phyloP scores from a whole-genome alignment of 2,329 filamentous ascomycete species.

The Venturia oleaginea region DNA sequence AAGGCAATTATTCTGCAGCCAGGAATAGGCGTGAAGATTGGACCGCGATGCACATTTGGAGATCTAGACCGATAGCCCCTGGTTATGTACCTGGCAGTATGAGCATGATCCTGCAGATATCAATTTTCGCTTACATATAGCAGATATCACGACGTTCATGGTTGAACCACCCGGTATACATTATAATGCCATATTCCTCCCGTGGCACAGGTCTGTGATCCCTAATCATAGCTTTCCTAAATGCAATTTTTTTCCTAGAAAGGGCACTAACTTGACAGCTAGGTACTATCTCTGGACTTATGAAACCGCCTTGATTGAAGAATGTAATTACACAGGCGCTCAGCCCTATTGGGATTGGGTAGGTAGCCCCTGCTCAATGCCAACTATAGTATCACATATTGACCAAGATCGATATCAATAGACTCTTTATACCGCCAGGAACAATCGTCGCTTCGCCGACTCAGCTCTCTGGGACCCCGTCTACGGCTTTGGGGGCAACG shows the following conservation, averaged over 20 bases:
- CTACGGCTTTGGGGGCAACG: conserved; percentile 28
- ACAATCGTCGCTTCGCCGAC: conserved; percentile 15
- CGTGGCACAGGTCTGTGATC: conserved; percentile 14
- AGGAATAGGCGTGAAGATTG: conserved; percentile 24
- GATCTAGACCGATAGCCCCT: background rate
- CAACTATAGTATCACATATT: conserved; percentile 5
- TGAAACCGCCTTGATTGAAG: conserved; percentile 32
- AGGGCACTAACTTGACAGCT: no score
- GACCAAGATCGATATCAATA: no score
- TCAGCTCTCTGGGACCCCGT: conserved; percentile 26
- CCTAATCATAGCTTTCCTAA: no score
- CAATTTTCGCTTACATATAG: background rate
- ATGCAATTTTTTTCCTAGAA: no score
- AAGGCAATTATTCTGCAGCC: conserved; percentile 22
- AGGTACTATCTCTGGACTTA: conserved; percentile 33
- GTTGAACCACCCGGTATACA: conserved; percentile 2
- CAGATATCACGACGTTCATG: background rate
- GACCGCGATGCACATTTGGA: background rate
- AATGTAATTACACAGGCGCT: conserved; percentile 35
- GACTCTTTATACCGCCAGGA: no score
- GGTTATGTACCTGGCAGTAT: background rate
- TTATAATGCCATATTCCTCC: conserved; percentile 12
- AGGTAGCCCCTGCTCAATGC: conserved; percentile 15
- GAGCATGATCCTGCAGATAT: background rate
- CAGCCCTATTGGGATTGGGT: conserved; percentile 22